Conservation (phyloP, 169 alveolate genomes). For the Plasmodium adleri region DNA sequence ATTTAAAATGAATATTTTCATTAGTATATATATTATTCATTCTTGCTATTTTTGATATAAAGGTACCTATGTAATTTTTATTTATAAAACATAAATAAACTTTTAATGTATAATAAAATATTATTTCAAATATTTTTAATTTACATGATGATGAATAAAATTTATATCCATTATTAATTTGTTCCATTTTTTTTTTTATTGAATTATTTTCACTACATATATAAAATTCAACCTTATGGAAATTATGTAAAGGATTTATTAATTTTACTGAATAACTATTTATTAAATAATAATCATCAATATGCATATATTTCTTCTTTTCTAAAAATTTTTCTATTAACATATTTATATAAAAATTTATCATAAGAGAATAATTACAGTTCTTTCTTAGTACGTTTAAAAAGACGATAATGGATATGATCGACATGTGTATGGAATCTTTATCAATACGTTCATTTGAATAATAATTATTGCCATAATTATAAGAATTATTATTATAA, state of each 20-base stretch:
- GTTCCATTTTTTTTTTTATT: constrained; percentile 18
- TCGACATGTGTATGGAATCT: constrained; percentile 5
- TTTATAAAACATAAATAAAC: constrained; percentile 27
- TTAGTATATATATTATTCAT: constrained; percentile 45
- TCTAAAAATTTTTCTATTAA: constrained; percentile 67
- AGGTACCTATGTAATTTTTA: constrained; percentile 27
- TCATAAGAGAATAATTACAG: constrained; percentile 19
- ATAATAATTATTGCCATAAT: not conserved
- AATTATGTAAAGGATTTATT: constrained; percentile 33
- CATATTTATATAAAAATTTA: constrained; percentile 44
- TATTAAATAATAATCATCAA: constrained; percentile 53
- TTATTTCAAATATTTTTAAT: constrained; percentile 12
- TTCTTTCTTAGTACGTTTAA: constrained; percentile 26
- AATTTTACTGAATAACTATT: constrained; percentile 50
- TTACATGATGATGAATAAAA: constrained; percentile 36
- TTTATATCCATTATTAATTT: constrained; percentile 59
- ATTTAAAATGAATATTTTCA: constrained; percentile 34
- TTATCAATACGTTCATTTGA: not conserved
- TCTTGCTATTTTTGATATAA: constrained; percentile 52
- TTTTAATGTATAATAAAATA: constrained; percentile 36
- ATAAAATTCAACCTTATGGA: not conserved
- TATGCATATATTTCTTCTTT: constrained; percentile 65
- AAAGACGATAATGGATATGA: constrained; percentile 17
- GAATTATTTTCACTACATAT: constrained; percentile 16
- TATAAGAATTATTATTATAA: not conserved